These are phyloP conservation scores for Castanopsis chinensis DNA, from an alignment of 306 rosid genomes.

Conservation along the genomic window DNA sequence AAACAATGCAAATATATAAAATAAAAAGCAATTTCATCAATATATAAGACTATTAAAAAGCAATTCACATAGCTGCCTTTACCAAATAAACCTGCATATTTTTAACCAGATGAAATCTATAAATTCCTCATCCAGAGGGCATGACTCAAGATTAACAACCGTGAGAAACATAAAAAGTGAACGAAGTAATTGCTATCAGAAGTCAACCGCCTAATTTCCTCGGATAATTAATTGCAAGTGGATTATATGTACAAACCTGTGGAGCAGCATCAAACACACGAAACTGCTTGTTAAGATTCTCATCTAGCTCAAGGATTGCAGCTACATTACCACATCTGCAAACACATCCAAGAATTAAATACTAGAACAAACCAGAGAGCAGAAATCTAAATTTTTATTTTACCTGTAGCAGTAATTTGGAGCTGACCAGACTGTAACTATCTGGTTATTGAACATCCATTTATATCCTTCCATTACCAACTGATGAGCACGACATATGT, in stretches of 20 bases:
- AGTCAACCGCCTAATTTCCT: not conserved
- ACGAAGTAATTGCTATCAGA: not conserved
- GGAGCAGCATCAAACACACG: slow-evolving; percentile 97
- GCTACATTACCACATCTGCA: slow-evolving; percentile 97
- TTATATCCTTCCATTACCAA: slow-evolving; percentile 99
- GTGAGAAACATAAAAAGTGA: not conserved
- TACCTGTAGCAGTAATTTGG: slow-evolving; percentile 99
- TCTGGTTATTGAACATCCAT: slow-evolving; percentile 99
- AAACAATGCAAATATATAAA: no score
- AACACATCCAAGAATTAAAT: slow-evolving; percentile 24
- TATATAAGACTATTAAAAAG: no score
- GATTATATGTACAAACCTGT: slow-evolving; percentile 62
- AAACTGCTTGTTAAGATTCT: slow-evolving; percentile 81
- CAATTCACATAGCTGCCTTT: not conserved
- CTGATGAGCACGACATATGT: slow-evolving; percentile 99
- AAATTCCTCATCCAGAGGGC: not conserved
- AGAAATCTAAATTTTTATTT: slow-evolving; percentile 10
- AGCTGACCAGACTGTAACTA: slow-evolving; percentile 99
- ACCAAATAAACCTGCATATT: not conserved
- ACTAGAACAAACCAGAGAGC: slow-evolving; percentile 1
- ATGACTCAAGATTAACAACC: not conserved
- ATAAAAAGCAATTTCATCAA: no score
- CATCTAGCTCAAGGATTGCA: slow-evolving; percentile 91
- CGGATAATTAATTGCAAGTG: slow-evolving; percentile 14
- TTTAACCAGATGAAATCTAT: not conserved